A percentile compares a stretch with the other conserved stretches of the same genome.
Evolutionary conservation across 2,329 filamentous ascomycete species (phyloP).

Genomic region (Atkinsonella texensis): DNA sequence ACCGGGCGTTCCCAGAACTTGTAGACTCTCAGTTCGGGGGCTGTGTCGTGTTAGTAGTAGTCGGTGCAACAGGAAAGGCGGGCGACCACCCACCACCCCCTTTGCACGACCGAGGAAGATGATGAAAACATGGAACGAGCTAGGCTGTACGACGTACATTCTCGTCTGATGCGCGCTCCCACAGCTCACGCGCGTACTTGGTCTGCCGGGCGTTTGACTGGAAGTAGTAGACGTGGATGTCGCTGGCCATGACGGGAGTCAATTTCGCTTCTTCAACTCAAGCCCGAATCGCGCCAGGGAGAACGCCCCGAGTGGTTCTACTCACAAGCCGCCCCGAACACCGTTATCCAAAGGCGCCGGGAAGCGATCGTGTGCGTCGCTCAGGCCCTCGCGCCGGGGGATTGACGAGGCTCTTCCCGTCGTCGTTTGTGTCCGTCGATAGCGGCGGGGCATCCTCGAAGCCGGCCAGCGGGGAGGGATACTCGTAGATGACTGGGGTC

Average conservation of each 20-base stretch:
- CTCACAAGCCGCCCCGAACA: constrained; percentile 58
- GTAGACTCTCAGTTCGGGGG: constrained; percentile 79
- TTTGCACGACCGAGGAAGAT: no score
- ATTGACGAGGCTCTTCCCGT: constrained; percentile 71
- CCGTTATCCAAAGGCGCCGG: constrained; percentile 54
- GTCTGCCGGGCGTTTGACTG: constrained; percentile 49
- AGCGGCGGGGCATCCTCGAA: constrained; percentile 45
- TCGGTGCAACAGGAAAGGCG: no score
- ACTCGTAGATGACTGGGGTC: constrained; percentile 11
- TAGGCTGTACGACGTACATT: constrained; percentile 43
- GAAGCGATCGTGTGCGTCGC: constrained; percentile 60
- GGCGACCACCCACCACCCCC: no score
- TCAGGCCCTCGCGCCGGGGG: constrained; percentile 44
- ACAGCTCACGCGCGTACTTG: constrained; percentile 58
- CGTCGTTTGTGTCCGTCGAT: constrained; percentile 46
- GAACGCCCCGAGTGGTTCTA: constrained; percentile 6
- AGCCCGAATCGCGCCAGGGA: no score
- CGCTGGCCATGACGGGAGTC: constrained; percentile 30
- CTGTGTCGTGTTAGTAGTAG: constrained; percentile 26
- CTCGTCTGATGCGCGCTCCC: constrained; percentile 66
- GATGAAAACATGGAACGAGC: neutral
- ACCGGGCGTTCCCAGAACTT: constrained; percentile 63
- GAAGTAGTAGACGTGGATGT: constrained; percentile 78
- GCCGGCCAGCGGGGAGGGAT: constrained; percentile 41
- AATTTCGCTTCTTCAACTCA: neutral